Evolutionary conservation across 257 asterid genomes (phyloP).

Genomic region (Scutellaria minor): DNA sequence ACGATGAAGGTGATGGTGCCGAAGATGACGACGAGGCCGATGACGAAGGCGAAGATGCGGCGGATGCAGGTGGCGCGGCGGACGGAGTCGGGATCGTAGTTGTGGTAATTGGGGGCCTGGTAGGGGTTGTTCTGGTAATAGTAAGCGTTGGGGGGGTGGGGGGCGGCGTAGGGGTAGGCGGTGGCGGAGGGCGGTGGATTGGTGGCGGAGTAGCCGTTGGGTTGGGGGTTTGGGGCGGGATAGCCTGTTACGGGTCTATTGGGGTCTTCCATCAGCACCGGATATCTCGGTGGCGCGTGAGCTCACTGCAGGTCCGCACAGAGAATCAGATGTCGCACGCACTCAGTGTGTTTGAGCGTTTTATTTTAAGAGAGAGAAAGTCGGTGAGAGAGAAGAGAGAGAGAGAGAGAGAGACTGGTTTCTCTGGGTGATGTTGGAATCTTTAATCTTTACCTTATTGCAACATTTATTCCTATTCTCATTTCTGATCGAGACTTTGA

Average conservation of each 20-base stretch:
- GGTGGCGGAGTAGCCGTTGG: slow-evolving; percentile 51
- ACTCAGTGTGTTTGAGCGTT: slow-evolving; percentile 16
- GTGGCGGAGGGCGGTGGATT: slow-evolving; percentile 54
- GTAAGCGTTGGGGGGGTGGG: slow-evolving; percentile 48
- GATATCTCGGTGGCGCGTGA: slow-evolving; percentile 27
- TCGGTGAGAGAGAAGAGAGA: neutral
- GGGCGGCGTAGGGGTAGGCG: slow-evolving; percentile 64
- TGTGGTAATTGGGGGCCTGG: slow-evolving; percentile 49
- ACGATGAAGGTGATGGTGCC: slow-evolving; percentile 67
- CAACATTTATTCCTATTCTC: too few relatives aligned
- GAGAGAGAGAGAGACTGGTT: neutral
- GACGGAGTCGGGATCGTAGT: slow-evolving; percentile 50
- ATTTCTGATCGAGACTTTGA: neutral
- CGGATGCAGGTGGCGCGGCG: slow-evolving; percentile 79
- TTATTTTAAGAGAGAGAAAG: slow-evolving; percentile 13
- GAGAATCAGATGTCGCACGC: slow-evolving; percentile 27
- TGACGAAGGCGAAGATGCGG: slow-evolving; percentile 61
- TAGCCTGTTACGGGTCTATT: slow-evolving; percentile 82
- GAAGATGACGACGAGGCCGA: slow-evolving; percentile 57
- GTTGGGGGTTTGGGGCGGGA: slow-evolving; percentile 56
- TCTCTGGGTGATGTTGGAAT: neutral
- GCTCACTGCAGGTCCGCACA: neutral
- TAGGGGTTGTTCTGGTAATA: slow-evolving; percentile 42
- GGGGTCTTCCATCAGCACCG: slow-evolving; percentile 60
- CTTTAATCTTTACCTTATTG: neutral